Base-by-base conservation (phyloP, 2,329 filamentous ascomycete species). In the Alternaria longipes region DNA sequence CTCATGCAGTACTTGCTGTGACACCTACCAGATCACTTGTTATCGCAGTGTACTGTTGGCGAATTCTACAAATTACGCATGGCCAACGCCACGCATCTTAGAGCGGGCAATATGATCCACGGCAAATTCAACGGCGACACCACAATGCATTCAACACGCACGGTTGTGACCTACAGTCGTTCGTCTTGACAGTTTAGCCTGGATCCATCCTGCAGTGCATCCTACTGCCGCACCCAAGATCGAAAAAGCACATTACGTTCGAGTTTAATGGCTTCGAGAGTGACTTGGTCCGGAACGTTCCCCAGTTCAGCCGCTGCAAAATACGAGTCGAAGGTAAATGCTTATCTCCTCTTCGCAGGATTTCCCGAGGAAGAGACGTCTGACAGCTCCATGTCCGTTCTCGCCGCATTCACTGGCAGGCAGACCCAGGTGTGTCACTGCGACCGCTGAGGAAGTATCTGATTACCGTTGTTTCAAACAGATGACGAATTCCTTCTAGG, bases 391-490 rank as follows among this genome's bases (percentile, higher is more conserved):
- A 30, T 38, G 50, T 38, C 22, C 42, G 11, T 16, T 38, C 32
- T 38, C 20, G 46, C 20, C 20, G 30, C 38, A 20, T 38, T 42
- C 50, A 53, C 26, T 12, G 26, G 7, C 18, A 51, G 42, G 50
- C 24, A 51, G 20, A 36, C 28, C 32, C 47, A 20, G 28, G 58
- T 36, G 22, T 47, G 22, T 42, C 54, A 57, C 20, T 12, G 52
- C 50, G 40, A 47, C 62, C 49, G 55, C 53, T 56, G 53, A 54
- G 24, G 53, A 62, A 28, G 60, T 65, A 57, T 61, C 55, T 70
- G 54, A 59, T 60, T 65, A 55, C 60, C 18, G 56, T n/a, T 46
- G 70, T 72, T 72, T 72, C 70, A 71, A 47, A 63, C 65, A 68
- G 54, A 71, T 69, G 60, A 70, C 56, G 51, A 53, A 49, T 42